phyloP scores from a whole-genome alignment of 129 eudicot species.

The Pittosporum tobira region DNA sequence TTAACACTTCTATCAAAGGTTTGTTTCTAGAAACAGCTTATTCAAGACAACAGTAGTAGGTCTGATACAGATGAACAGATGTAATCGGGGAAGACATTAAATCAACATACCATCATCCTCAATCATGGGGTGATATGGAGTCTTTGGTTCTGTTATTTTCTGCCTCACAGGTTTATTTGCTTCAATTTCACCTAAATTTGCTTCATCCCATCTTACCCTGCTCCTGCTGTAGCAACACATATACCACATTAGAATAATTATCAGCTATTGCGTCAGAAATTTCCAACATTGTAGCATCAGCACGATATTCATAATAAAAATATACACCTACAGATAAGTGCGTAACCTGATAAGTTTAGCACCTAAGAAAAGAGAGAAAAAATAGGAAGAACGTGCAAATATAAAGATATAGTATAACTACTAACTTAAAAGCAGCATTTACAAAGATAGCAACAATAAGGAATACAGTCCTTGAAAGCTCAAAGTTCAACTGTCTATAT shows the following conservation, averaged over 20 bases:
- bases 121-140: slow-evolving; percentile 87
- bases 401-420: too few species aligned
- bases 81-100: background rate
- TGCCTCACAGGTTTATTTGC: slow-evolving; percentile 89
- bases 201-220: slow-evolving; percentile 80
- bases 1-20: background rate
- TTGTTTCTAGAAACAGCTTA: background rate
- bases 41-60: background rate
- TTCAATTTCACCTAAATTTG: slow-evolving; percentile 73
- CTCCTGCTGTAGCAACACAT: slow-evolving; percentile 28
- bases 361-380: background rate
- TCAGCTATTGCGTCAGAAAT: background rate
- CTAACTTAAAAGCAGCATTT: too few species aligned
- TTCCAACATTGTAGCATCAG: too few species aligned
- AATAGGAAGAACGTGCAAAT: too few species aligned
- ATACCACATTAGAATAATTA: background rate
- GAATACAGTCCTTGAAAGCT: too few species aligned
- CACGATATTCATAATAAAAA: too few species aligned
- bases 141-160: slow-evolving; percentile 95
- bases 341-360: background rate
- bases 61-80: background rate
- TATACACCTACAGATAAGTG: too few species aligned
- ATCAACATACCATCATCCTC: slow-evolving; percentile 54
- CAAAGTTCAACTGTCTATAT: too few species aligned
- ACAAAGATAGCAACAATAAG: too few species aligned